These are phyloP conservation scores for Phytophthora europaea DNA, from an alignment of 352 stramenopile species.

Conservation along the genomic window DNA sequence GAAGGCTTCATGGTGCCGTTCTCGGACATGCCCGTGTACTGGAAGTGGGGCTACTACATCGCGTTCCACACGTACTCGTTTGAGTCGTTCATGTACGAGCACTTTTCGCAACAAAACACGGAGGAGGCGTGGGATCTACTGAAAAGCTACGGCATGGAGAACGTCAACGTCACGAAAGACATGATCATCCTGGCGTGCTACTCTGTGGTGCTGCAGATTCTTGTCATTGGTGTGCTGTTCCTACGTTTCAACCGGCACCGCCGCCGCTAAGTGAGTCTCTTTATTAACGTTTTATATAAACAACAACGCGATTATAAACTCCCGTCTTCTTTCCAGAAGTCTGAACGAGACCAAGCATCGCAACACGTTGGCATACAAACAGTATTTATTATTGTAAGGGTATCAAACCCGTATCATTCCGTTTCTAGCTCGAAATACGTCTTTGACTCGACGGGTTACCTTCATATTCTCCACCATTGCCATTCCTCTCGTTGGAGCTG, in stretches of 20 bases:
- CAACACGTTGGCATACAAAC: too few relatives aligned
- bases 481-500: too few relatives aligned
- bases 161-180: constrained; percentile 59
- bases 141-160: constrained; percentile 61
- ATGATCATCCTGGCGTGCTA: constrained; percentile 71
- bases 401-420: too few relatives aligned
- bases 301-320: constrained; percentile 11
- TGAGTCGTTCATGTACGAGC: constrained; percentile 87
- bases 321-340: neutral
- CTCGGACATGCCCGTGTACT: constrained; percentile 72
- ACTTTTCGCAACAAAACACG: constrained; percentile 59
- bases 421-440: too few relatives aligned
- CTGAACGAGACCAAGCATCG: too few relatives aligned
- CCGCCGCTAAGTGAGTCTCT: constrained; percentile 29
- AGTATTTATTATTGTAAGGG: too few relatives aligned
- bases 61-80: constrained; percentile 92
- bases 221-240: constrained; percentile 59
- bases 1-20: constrained; percentile 89
- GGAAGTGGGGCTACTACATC: constrained; percentile 89
- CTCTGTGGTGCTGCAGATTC: constrained; percentile 56
- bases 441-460: too few relatives aligned
- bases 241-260: constrained; percentile 47
- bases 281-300: constrained; percentile 40
- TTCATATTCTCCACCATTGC: too few relatives aligned
- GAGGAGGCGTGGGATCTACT: constrained; percentile 41